Evolutionary conservation across 345 rosid genomes (phyloP).

Genomic region (Arabis alpina): DNA sequence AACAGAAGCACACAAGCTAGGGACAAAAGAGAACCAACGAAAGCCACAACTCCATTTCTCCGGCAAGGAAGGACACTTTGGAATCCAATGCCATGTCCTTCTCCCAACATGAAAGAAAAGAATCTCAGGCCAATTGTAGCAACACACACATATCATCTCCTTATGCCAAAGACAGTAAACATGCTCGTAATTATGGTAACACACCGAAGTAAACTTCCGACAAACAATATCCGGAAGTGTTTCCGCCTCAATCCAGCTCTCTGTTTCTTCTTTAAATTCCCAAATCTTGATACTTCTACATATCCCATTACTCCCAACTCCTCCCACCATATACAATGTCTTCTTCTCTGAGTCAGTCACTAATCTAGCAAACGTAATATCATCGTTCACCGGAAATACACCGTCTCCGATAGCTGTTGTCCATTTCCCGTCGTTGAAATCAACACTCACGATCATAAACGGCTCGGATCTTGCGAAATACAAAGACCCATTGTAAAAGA

Average conservation of each 20-base stretch:
- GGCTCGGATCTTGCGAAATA: conserved; percentile 72
- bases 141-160: conserved; percentile 81
- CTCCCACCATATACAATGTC: conserved; percentile 73
- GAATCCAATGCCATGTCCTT: conserved; percentile 93
- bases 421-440: conserved; percentile 57
- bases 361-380: conserved; percentile 69
- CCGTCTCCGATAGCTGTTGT: conserved; percentile 36
- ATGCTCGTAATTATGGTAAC: conserved; percentile 88
- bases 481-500: conserved; percentile 55
- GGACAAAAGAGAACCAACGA: conserved; percentile 88
- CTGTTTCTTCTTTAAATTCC: conserved; percentile 49
- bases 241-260: conserved; percentile 64
- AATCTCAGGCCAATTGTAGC: conserved; percentile 97
- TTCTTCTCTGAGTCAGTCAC: conserved; percentile 56
- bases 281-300: conserved; percentile 75
- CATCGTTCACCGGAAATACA: conserved; percentile 46
- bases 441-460: conserved; percentile 54
- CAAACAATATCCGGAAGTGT: conserved; percentile 77
- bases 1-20: conserved; percentile 61
- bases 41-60: conserved; percentile 95
- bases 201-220: conserved; percentile 77
- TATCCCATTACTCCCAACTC: conserved; percentile 79
- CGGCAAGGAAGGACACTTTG: conserved; percentile 79
- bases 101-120: conserved; percentile 67
- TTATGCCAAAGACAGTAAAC: conserved; percentile 90